Evolutionary conservation across 192 early-diverging fungal genomes (phyloP), one percentile per base, ranked within the genome.

Genomic region (Umbelopsis vinacea): DNA sequence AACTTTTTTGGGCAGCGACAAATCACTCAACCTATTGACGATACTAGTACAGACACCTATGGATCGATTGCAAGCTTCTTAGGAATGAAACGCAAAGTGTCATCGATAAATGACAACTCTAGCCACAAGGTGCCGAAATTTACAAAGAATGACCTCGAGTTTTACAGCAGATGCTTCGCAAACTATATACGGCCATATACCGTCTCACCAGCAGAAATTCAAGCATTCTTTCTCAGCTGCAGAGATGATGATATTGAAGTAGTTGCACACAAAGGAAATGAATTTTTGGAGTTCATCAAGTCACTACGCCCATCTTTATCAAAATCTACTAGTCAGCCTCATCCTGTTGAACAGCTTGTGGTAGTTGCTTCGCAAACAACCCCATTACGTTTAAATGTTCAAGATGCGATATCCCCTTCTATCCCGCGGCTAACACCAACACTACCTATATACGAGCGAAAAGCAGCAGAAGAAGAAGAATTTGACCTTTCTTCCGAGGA

Each of bases 91-190:
- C 57, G 57, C 15, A 63, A 63, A 63, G 24, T 37, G 14, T 19
- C 57, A 5, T 37, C 57, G 8, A n/a, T 35, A 4, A 37, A 17
- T 6, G 17, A 33, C 29, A 33, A 63, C 15, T 17, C 23, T 37
- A 35, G 29, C 12, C 26, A n/a, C 7, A 63, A 63, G 33, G 19
- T 37, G 26, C 17, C 29, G 1, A 63, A 63, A 63, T 19, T 37
- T 14, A 38, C 57, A 35, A 37, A 63, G 14, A 9, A 63, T 29
- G 57, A 63, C 33, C 17, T 63, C 6, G 57, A 63, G 17, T 63
- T 63, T 37, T 63, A 63, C 57, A 19, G 26, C 19, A 63, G 57
- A 63, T 63, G 57, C 14, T 63, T 63, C 26, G 57, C 57, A n/a
- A 63, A 63, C 5, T 63, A 63, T 35, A 63, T 63, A 2, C 57